Conservation (phyloP, 495 filamentous ascomycete species). For the Chaetomium fimeti region DNA sequence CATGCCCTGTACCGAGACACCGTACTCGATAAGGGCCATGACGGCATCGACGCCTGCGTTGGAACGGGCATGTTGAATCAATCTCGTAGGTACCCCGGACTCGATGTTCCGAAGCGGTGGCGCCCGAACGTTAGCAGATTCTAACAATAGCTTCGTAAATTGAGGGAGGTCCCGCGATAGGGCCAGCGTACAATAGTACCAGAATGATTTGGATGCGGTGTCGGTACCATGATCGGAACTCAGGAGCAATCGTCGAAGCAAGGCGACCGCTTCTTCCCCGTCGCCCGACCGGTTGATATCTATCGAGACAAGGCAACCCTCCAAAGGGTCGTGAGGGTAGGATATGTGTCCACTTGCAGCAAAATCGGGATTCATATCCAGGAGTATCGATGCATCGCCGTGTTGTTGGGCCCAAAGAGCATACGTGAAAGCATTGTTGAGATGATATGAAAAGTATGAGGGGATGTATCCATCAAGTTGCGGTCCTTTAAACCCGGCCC, state of each 20-base stretch:
- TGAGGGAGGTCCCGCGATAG: neutral
- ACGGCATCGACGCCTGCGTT: neutral
- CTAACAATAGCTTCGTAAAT: neutral
- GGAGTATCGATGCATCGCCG: neutral
- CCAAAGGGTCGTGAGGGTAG: neutral
- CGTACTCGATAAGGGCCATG: conserved; percentile 4
- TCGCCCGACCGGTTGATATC: neutral
- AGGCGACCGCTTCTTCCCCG: neutral
- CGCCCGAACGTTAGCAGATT: too few species aligned
- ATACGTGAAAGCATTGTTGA: neutral
- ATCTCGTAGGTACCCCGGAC: too few species aligned
- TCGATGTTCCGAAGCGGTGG: too few species aligned
- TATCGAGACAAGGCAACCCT: neutral
- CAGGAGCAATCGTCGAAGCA: neutral
- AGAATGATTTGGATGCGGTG: neutral
- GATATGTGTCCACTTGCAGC: neutral
- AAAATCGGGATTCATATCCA: neutral
- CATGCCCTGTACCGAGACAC: neutral
- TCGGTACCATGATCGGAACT: neutral
- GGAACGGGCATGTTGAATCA: neutral
- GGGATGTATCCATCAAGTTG: neutral
- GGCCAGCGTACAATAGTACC: neutral
- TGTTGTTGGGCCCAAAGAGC: neutral
- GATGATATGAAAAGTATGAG: too few species aligned
- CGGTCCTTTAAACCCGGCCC: neutral